Evolutionary conservation across 805 yeast genomes (phyloP), one percentile per base, ranked within the genome.

Genomic region (Lachancea dasiensis): DNA sequence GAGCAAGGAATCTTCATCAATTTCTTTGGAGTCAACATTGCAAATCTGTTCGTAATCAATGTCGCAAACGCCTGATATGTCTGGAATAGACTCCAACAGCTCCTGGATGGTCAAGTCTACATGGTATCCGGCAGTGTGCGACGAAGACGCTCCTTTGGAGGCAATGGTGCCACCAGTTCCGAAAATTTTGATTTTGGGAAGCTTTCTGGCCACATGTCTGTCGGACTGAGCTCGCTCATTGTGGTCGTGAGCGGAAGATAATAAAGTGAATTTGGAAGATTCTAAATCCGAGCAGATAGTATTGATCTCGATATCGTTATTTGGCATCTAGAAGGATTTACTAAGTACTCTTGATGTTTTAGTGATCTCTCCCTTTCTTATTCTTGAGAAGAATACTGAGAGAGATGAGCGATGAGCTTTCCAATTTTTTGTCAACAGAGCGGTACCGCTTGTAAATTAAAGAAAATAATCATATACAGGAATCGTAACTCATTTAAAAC

Each of bases 141-240:
- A 64, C 5, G 70, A 56, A 9, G 64, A 47, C 2, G 64, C 46
- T 5, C 77, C 78, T 45, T 70, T 71, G 3, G 78, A 71, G 1
- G 79, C 79, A 45, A 74, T 74, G 5, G 80, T 74, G 31, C 80
- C 80, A 36, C 80, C 80, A 6, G 79, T 74, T 6, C 75, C 80
- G 25, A 73, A 56, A 35, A 74, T 70, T 47, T 72, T 74, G 40
- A 74, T 59, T 34, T 61, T 54, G 23, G 64, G 64, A 18, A 60
- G 36, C 18, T 33, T 34, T 20, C 22, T 28, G 8, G 23, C 16
- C 20, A 21, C 23, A 17, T 20, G 27, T 15, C 24, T 30, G 6
- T n/a, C 26, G 10, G 14, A 3, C 13, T 10, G 18, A 17, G 14
- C 33, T 13, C 21, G 33, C 17, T 27, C 27, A 28, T 24, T 28